Evolutionary conservation across 371 early-diverging fungal genomes (phyloP).

Genomic region (Mortierella sp.): DNA sequence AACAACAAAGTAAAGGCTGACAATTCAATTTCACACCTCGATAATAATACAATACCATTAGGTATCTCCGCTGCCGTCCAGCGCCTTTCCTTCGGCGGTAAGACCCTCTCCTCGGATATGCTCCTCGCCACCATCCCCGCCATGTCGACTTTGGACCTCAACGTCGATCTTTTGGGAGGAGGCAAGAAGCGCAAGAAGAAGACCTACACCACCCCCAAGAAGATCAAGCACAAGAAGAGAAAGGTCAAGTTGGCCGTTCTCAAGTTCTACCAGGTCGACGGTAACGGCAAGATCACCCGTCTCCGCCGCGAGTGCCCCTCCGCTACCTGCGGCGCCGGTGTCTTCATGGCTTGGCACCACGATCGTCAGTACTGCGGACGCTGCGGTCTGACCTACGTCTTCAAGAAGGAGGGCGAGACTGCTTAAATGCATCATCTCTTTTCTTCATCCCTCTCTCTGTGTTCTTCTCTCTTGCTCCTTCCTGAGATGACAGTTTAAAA

Average conservation of each 20-base stretch:
- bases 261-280: slow-evolving; percentile 99
- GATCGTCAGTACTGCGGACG: slow-evolving; percentile 96
- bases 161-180: slow-evolving; percentile 86
- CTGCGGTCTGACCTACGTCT: slow-evolving; percentile 74
- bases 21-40: too few relatives aligned
- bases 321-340: slow-evolving; percentile 97
- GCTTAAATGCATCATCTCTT: slow-evolving; percentile 31
- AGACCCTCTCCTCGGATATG: slow-evolving; percentile 90
- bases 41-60: neutral
- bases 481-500: slow-evolving; percentile 11
- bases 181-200: slow-evolving; percentile 99
- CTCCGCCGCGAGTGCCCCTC: slow-evolving; percentile 97
- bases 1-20: too few relatives aligned
- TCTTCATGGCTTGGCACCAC: slow-evolving; percentile 98
- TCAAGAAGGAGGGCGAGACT: slow-evolving; percentile 65
- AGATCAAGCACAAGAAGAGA: slow-evolving; percentile 99
- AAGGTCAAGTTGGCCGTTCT: slow-evolving; percentile 98
- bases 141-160: slow-evolving; percentile 93
- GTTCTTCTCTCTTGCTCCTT: neutral
- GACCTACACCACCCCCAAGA: slow-evolving; percentile 99
- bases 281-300: slow-evolving; percentile 97
- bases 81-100: slow-evolving; percentile 94
- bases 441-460: neutral
- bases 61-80: slow-evolving; percentile 95
- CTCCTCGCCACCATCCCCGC: slow-evolving; percentile 90